These are phyloP conservation scores for Piloderma croceum DNA, from an alignment of 768 basidiomycete genomes.

Conservation along the genomic window DNA sequence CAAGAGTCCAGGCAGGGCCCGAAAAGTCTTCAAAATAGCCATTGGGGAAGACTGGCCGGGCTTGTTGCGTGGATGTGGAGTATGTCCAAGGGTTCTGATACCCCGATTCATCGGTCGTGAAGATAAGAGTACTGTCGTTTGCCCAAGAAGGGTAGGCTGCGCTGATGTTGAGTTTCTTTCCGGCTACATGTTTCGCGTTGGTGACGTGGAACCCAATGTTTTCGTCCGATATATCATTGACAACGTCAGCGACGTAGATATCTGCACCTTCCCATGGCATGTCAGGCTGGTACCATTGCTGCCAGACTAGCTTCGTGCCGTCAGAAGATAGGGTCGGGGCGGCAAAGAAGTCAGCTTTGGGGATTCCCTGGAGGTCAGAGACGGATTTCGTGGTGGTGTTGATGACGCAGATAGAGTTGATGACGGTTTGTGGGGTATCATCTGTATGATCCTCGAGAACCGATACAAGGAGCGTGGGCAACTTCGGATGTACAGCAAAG, in stretches of 20 bases:
- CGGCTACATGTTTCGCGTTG: slow-evolving; percentile 43
- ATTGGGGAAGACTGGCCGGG: background rate
- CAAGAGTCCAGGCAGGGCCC: slow-evolving; percentile 41
- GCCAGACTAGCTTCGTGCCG: slow-evolving; percentile 54
- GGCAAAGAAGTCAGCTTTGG: slow-evolving; percentile 71
- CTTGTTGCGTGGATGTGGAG: slow-evolving; percentile 12
- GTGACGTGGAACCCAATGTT: slow-evolving; percentile 28
- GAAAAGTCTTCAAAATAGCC: slow-evolving; percentile 38
- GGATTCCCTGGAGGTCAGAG: slow-evolving; percentile 36
- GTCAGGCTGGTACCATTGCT: slow-evolving; percentile 63
- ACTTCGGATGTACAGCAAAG: slow-evolving; percentile 51
- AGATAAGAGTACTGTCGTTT: slow-evolving; percentile 49
- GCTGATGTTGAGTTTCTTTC: slow-evolving; percentile 43
- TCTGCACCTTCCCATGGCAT: slow-evolving; percentile 70
- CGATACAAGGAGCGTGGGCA: slow-evolving; percentile 50
- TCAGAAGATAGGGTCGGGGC: slow-evolving; percentile 54
- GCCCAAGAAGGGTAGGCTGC: slow-evolving; percentile 60
- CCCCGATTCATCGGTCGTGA: slow-evolving; percentile 59
- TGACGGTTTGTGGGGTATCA: slow-evolving; percentile 43
- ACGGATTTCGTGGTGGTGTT: slow-evolving; percentile 41
- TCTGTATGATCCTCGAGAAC: slow-evolving; percentile 69
- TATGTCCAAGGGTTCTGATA: slow-evolving; percentile 66
- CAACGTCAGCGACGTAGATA: slow-evolving; percentile 49
- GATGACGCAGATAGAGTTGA: slow-evolving; percentile 55
- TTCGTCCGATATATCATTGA: slow-evolving; percentile 13